Base-by-base conservation (phyloP, 2,329 filamentous ascomycete species). In the Diaporthe eres region DNA sequence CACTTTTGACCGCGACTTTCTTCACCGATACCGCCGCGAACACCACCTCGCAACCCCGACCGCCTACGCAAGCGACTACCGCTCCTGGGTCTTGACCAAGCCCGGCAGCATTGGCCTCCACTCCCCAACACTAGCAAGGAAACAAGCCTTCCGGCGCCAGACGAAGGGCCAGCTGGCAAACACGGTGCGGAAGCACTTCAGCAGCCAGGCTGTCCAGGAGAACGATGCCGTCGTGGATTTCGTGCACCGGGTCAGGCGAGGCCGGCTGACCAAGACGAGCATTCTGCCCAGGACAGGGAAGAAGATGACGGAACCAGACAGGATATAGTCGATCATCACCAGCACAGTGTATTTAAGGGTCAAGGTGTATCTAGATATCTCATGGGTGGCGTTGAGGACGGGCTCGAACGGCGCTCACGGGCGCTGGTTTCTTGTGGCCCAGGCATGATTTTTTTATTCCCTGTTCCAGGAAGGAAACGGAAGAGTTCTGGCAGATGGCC, bases 151-250 rank as follows among this genome's bases (percentile, higher is more conserved):
- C 80, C 87, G 92, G 71, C 88, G 93, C 73, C 92, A 95, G 82
- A 90, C 90, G 80, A 94, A 94, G 82, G 92, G 95, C 51, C 90
- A 94, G 78, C 87, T 97, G 73, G 93, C 93, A 12, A 88, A 92
- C 78, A 89, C 91, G 2, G 93, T 96, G 67, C 89, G 94, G 78
- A 96, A 95, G 83, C 94, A 97, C 84, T 97, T 97, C 86, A 97
- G 97, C 82, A 92, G 91, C 47, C 88, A 94, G 78, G 93, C 93
- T 22, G 91, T 96, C 55, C 93, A 92, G 78, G 95, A 97, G 86
- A 95, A 93, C 81, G 94, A 97, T 80, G 92, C 95, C 78, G 93
- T 97, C 75, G 93, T 96, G 74, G 93, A 94, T 78, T 91, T 95
- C 82, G 87, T 95, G 77, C 94, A 95, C 87, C 94, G 92, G 81